phyloP scores from a whole-genome alignment of 2,329 filamentous ascomycete genomes.

The Fonsecaea pedrosoi region DNA sequence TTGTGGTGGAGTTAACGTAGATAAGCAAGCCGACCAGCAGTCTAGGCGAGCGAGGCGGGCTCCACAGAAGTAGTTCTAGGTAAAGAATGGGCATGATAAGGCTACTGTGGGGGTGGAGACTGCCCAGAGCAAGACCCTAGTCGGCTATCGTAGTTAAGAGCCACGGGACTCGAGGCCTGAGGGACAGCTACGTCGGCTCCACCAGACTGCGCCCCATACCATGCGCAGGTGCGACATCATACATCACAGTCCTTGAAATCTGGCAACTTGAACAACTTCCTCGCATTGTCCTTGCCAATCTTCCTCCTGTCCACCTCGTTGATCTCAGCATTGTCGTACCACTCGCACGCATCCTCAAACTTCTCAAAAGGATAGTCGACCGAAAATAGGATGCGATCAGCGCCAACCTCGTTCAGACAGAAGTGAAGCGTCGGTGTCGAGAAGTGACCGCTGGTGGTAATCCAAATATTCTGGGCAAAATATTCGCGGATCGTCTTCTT shows the following conservation, averaged over 20 bases:
- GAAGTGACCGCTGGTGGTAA: slow-evolving; percentile 52
- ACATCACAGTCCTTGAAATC: slow-evolving; percentile 32
- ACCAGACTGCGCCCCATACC: background rate
- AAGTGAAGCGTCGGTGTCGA: slow-evolving; percentile 48
- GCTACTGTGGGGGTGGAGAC: background rate
- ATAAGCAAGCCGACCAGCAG: background rate
- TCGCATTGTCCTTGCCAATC: slow-evolving; percentile 60
- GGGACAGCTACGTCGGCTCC: background rate
- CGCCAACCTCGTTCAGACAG: slow-evolving; percentile 49
- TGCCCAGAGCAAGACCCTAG: background rate
- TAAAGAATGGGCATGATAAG: background rate
- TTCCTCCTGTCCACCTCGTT: slow-evolving; percentile 56
- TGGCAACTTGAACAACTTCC: slow-evolving; percentile 50
- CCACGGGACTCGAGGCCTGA: background rate
- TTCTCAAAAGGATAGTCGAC: slow-evolving; percentile 47
- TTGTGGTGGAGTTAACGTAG: background rate
- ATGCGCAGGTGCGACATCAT: background rate
- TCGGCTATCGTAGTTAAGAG: background rate
- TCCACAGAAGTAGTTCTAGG: background rate
- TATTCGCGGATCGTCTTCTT: slow-evolving; percentile 55
- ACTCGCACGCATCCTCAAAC: slow-evolving; percentile 40
- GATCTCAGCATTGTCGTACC: slow-evolving; percentile 46
- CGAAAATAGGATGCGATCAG: slow-evolving; percentile 51
- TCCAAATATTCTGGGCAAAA: slow-evolving; percentile 52
- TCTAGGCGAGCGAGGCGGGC: background rate